These are phyloP conservation scores for Magnusiomyces ingens DNA, from an alignment of 1,139 yeast genomes.

Conservation along the genomic window DNA sequence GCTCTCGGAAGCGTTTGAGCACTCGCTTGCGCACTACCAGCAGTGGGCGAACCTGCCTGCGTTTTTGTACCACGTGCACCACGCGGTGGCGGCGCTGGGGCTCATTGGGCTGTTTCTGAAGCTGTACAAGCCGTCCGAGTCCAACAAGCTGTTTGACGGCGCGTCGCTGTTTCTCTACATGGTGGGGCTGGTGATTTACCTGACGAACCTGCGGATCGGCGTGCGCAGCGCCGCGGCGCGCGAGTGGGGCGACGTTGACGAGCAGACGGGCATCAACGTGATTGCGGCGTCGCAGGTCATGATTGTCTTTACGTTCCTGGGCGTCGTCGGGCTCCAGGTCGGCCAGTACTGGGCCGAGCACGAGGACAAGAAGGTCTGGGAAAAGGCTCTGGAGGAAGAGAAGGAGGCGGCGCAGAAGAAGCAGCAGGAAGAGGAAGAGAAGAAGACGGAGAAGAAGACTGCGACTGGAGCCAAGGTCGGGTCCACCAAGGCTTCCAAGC, in stretches of 20 bases:
- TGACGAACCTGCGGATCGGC: conserved; percentile 83
- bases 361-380: conserved; percentile 46
- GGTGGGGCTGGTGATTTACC: conserved; percentile 66
- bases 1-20: conserved; percentile 47
- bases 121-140: conserved; percentile 78
- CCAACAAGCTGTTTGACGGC: conserved; percentile 82
- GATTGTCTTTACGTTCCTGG: conserved; percentile 61
- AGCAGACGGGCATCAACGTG: conserved; percentile 78
- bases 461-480: too few species aligned
- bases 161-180: conserved; percentile 70
- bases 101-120: conserved; percentile 68
- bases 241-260: conserved; percentile 91
- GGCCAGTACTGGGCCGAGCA: conserved; percentile 87
- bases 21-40: conserved; percentile 66
- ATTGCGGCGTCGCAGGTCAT: conserved; percentile 86
- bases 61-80: conserved; percentile 54
- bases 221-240: conserved; percentile 60
- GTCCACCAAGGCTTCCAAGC: too few species aligned
- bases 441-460: too few species aligned
- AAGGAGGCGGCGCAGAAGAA: conserved; percentile 23
- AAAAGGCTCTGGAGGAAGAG: conserved; percentile 28
- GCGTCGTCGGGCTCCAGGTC: conserved; percentile 74
- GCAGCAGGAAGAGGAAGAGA: conserved; percentile 16
- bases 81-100: conserved; percentile 54
- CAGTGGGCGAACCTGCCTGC: conserved; percentile 62